These are phyloP conservation scores for Yarrowia sp. DNA, from an alignment of 805 yeast species.

Conservation along the genomic window DNA sequence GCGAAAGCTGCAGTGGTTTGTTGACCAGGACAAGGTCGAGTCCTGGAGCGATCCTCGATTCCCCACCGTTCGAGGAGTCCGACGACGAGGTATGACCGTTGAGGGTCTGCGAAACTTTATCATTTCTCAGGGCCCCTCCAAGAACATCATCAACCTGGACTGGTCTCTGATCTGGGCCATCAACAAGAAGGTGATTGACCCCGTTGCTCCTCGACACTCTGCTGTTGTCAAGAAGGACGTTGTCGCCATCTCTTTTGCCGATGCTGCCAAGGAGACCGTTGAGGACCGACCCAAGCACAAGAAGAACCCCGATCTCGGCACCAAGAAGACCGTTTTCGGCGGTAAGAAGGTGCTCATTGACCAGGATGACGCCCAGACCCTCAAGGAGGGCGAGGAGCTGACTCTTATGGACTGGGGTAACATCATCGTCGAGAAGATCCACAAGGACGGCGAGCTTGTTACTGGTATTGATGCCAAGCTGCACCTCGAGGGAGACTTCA, in stretches of 20 bases:
- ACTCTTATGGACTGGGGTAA: constrained; percentile 99
- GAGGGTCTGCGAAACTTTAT: constrained; percentile 95
- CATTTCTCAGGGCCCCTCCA: constrained; percentile 95
- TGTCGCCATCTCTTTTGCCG: constrained; percentile 62
- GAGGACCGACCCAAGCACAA: constrained; percentile 91
- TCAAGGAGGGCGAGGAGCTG: constrained; percentile 82
- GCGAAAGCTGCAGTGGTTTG: constrained; percentile 99
- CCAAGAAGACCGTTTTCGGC: constrained; percentile 65
- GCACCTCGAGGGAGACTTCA: constrained; percentile 94
- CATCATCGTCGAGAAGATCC: constrained; percentile 69
- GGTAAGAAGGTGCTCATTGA: constrained; percentile 68
- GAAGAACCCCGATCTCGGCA: constrained; percentile 89
- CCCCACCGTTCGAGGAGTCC: constrained; percentile 99
- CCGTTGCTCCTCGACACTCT: constrained; percentile 92
- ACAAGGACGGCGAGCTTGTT: constrained; percentile 55
- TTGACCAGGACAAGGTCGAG: constrained; percentile 78
- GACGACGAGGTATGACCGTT: constrained; percentile 99
- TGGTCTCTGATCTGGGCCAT: constrained; percentile 98
- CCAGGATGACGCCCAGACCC: constrained; percentile 77
- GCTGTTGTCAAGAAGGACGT: constrained; percentile 66
- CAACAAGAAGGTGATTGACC: constrained; percentile 96
- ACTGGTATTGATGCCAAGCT: constrained; percentile 69
- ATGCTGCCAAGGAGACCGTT: constrained; percentile 57
- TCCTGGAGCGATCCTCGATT: constrained; percentile 99
- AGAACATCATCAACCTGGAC: constrained; percentile 92